Conservation (phyloP, 176 grass and related monocot species). For the Triticum urartu region DNA sequence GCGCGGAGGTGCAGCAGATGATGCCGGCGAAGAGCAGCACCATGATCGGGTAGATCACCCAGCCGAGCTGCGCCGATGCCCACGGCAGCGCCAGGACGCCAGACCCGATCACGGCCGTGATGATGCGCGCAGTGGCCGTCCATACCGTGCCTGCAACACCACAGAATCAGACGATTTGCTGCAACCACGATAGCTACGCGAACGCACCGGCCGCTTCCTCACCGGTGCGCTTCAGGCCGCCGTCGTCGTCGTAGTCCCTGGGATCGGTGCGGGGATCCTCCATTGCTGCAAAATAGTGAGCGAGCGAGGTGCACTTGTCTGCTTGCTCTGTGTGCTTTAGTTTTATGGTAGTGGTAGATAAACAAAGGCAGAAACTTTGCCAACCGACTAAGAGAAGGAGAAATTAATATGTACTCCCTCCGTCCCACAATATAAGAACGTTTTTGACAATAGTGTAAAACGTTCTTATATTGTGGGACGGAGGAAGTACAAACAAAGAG, state of each 20-base stretch:
- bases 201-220: not conserved
- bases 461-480: too few species aligned
- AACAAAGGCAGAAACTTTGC: too few species aligned
- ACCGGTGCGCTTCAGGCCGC: constrained; percentile 74
- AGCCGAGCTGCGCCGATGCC: constrained; percentile 90
- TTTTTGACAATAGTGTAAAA: too few species aligned
- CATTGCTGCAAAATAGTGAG: constrained; percentile 19
- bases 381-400: too few species aligned
- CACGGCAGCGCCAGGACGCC: constrained; percentile 77
- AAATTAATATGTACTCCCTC: too few species aligned
- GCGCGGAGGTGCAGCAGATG: constrained; percentile 82
- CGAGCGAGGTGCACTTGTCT: too few species aligned
- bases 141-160: not conserved
- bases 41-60: constrained; percentile 72
- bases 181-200: too few species aligned
- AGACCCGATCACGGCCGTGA: constrained; percentile 90
- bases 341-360: too few species aligned
- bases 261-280: constrained; percentile 37
- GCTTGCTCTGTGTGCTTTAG: too few species aligned
- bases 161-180: not conserved
- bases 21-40: constrained; percentile 93
- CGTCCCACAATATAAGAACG: too few species aligned
- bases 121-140: constrained; percentile 70
- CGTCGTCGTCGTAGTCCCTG: constrained; percentile 83
- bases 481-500: too few species aligned